These are phyloP conservation scores for Bipolaris oryzae DNA, from an alignment of 2,329 filamentous ascomycete genomes.

Conservation along the genomic window DNA sequence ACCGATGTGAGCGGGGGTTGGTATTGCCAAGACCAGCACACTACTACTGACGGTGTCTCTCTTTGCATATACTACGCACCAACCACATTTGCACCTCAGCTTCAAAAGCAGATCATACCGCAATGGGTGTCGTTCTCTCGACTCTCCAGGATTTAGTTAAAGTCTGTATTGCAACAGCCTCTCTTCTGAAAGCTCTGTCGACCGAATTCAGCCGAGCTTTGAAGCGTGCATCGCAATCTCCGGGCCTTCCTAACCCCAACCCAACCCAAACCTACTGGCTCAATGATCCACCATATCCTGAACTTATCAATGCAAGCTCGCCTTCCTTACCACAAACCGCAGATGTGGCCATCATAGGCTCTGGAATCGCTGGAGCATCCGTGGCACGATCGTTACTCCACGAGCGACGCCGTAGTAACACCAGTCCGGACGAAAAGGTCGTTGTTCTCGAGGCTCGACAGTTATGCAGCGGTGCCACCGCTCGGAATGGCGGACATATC, in stretches of 20 bases:
- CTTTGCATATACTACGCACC: too few species aligned
- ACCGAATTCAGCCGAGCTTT: constrained; percentile 14
- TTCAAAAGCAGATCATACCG: too few species aligned
- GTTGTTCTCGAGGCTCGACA: constrained; percentile 49
- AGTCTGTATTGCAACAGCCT: neutral
- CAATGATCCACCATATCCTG: constrained; percentile 13
- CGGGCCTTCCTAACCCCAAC: constrained; percentile 9
- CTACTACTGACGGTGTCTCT: too few species aligned
- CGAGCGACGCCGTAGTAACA: constrained; percentile 14
- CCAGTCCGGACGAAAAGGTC: constrained; percentile 30
- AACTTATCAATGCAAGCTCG: constrained; percentile 8
- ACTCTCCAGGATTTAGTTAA: neutral
- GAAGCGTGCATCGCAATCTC: constrained; percentile 14
- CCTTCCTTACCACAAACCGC: constrained; percentile 40
- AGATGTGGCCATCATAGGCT: constrained; percentile 61
- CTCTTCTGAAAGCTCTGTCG: constrained; percentile 5
- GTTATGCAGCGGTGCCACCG: constrained; percentile 38
- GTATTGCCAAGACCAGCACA: too few species aligned
- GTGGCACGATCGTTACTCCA: constrained; percentile 47
- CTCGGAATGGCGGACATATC: constrained; percentile 39
- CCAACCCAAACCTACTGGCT: constrained; percentile 16
- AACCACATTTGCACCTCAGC: too few species aligned
- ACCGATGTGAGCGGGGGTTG: too few species aligned
- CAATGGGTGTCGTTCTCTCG: constrained; percentile 3
- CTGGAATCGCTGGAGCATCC: constrained; percentile 59